Conservation (phyloP, 2,329 filamentous ascomycete species). For the Penicillium freii region DNA sequence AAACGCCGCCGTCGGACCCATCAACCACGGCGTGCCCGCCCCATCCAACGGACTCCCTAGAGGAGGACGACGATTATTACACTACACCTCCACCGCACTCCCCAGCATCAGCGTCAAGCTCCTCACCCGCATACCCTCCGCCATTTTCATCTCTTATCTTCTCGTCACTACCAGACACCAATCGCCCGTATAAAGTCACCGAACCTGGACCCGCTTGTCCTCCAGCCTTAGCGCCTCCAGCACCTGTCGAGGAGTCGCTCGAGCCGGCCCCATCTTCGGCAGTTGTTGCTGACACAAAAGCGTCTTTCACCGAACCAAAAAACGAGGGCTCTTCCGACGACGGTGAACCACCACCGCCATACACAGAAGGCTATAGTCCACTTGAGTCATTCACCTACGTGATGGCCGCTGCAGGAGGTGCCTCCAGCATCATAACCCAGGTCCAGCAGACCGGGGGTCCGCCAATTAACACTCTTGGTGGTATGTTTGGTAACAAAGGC, state of each 20-base stretch:
- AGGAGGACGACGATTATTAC: conserved; percentile 43
- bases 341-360: conserved; percentile 90
- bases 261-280: conserved; percentile 47
- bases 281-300: conserved; percentile 73
- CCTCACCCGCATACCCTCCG: conserved; percentile 57
- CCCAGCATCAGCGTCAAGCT: conserved; percentile 47
- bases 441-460: conserved; percentile 87
- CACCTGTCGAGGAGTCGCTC: conserved; percentile 51
- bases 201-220: conserved; percentile 49
- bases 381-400: conserved; percentile 91
- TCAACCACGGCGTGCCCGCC: conserved; percentile 47
- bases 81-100: conserved; percentile 41
- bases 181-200: conserved; percentile 44
- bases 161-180: conserved; percentile 42
- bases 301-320: conserved; percentile 80
- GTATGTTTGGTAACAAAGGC: conserved; percentile 45
- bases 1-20: conserved; percentile 24
- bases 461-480: conserved; percentile 84
- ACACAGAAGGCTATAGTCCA: conserved; percentile 89
- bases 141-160: conserved; percentile 65
- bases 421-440: conserved; percentile 98
- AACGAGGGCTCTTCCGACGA: conserved; percentile 70
- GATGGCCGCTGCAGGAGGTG: conserved; percentile 96
- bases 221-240: conserved; percentile 53
- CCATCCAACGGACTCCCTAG: conserved; percentile 37